Evolutionary conservation across 495 filamentous ascomycete species (phyloP).

Genomic region (Glonium stellatum): DNA sequence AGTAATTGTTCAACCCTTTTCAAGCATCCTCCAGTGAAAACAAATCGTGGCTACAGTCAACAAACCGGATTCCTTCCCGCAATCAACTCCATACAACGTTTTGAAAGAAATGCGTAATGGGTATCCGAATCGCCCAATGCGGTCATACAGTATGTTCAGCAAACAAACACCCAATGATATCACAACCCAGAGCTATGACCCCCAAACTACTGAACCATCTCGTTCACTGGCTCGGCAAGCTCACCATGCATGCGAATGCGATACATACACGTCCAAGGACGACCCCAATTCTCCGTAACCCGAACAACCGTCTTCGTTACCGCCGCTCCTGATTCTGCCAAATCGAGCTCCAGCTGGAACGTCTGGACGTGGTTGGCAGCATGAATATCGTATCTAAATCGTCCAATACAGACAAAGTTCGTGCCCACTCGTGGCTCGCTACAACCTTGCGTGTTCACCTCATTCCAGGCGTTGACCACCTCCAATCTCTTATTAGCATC

Average conservation of each 20-base stretch:
- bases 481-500: conserved; percentile 16
- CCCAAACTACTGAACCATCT: neutral
- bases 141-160: neutral
- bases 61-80: too few species aligned
- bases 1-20: too few species aligned
- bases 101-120: neutral
- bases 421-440: conserved; percentile 13
- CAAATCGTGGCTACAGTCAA: too few species aligned
- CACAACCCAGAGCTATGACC: neutral
- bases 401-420: conserved; percentile 46
- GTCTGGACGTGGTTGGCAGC: conserved; percentile 42
- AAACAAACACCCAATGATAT: too few species aligned
- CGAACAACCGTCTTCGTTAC: conserved; percentile 45
- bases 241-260: conserved; percentile 51
- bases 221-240: neutral
- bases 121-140: neutral
- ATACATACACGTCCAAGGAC: conserved; percentile 56
- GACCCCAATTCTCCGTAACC: conserved; percentile 48
- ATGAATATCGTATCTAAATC: conserved; percentile 46
- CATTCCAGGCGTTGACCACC: conserved; percentile 11
- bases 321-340: conserved; percentile 33
- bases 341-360: conserved; percentile 41
- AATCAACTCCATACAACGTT: too few species aligned
- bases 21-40: too few species aligned
- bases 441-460: conserved; percentile 1